These are phyloP conservation scores for Colletotrichum gigasporum DNA, from an alignment of 2,329 filamentous ascomycete genomes.

Conservation along the genomic window DNA sequence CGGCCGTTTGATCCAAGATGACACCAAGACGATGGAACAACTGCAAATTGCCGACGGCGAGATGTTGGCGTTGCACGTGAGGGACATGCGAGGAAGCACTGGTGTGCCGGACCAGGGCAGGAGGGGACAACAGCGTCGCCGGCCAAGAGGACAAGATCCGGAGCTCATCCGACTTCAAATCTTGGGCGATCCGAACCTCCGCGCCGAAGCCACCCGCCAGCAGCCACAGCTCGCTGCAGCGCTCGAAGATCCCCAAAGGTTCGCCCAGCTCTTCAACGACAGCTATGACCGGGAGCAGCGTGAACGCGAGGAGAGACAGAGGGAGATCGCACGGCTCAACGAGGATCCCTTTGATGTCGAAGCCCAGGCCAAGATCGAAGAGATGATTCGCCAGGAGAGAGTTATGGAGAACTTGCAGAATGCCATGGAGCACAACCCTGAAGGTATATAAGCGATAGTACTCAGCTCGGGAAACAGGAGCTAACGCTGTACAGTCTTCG, in stretches of 20 bases:
- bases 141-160: conserved; percentile 65
- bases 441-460: conserved; percentile 67
- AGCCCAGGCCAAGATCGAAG: conserved; percentile 90
- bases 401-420: conserved; percentile 97
- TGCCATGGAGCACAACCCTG: conserved; percentile 96
- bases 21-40: conserved; percentile 82
- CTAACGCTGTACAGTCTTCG: conserved; percentile 75
- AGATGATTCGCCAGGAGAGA: conserved; percentile 94
- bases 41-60: conserved; percentile 87
- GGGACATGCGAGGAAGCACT: conserved; percentile 63
- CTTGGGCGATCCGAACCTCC: conserved; percentile 78
- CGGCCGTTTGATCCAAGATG: conserved; percentile 78
- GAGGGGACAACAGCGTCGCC: conserved; percentile 46
- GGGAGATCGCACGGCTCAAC: conserved; percentile 86
- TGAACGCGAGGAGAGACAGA: conserved; percentile 79
- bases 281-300: conserved; percentile 77
- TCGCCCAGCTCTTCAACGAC: conserved; percentile 75
- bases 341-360: conserved; percentile 95
- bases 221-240: conserved; percentile 81
- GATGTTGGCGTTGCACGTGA: conserved; percentile 88
- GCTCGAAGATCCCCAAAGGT: conserved; percentile 79
- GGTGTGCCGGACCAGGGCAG: conserved; percentile 48
- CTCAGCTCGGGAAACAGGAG: not conserved
- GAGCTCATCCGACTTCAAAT: conserved; percentile 87
- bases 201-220: conserved; percentile 75